phyloP scores from a whole-genome alignment of 345 rosid species.

The Gossypium mustelinum region DNA sequence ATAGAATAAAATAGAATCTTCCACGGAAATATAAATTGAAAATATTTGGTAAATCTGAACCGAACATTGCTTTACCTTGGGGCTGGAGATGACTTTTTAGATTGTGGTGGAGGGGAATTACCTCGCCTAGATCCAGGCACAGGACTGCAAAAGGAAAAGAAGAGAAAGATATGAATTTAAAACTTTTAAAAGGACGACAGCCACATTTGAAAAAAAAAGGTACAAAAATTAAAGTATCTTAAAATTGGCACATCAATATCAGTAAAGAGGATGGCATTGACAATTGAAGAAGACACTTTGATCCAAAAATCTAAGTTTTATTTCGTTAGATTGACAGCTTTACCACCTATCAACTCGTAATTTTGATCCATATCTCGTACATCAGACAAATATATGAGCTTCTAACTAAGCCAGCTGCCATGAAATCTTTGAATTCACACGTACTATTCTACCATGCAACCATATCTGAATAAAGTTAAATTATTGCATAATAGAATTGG shows the following conservation, averaged over 20 bases:
- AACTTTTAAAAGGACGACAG: background rate
- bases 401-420: background rate
- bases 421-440: background rate
- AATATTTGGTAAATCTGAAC: background rate
- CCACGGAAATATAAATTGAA: background rate
- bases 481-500: background rate
- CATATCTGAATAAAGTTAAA: background rate
- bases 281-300: background rate
- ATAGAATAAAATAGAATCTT: background rate
- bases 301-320: background rate
- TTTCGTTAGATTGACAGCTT: background rate
- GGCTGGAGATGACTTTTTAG: constrained; percentile 64
- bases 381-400: background rate
- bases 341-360: background rate
- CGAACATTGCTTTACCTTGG: constrained; percentile 42
- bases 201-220: too few relatives aligned
- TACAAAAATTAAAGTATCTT: background rate
- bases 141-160: constrained; percentile 38
- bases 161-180: background rate
- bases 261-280: background rate
- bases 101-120: constrained; percentile 55
- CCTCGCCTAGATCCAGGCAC: constrained; percentile 52
- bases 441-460: background rate
- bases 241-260: background rate
- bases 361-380: background rate